A percentile compares a stretch with the other conserved stretches of the same genome.
These are phyloP conservation scores for Closterium sp. DNA, from an alignment of 139 green algal genomes.

Conservation along the genomic window DNA sequence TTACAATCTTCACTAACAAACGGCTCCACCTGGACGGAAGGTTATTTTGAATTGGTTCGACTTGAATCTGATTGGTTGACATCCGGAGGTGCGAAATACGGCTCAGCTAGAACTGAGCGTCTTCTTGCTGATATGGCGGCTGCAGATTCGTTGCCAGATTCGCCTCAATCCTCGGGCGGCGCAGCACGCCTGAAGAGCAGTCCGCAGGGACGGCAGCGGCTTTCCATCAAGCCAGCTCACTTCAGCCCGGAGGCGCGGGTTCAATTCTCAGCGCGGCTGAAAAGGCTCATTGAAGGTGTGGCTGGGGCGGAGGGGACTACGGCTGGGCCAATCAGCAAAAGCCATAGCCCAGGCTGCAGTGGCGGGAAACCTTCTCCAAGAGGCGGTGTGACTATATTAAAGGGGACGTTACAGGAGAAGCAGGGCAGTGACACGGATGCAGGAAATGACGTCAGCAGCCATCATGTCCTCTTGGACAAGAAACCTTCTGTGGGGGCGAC, in stretches of 20 bases:
- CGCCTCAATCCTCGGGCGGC: background rate
- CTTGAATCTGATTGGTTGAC: background rate
- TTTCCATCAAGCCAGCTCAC: background rate
- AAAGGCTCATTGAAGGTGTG: background rate
- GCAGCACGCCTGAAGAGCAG: background rate
- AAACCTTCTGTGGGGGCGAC: background rate
- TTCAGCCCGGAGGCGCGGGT: background rate
- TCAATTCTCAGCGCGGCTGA: background rate
- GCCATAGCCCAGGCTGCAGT: background rate
- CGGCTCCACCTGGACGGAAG: too few species aligned
- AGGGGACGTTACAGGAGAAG: background rate
- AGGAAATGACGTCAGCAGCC: background rate
- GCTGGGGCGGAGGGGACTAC: background rate
- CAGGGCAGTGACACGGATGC: background rate
- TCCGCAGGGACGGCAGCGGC: background rate
- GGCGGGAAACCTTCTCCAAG: background rate
- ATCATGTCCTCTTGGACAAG: background rate
- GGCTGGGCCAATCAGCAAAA: background rate
- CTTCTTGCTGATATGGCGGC: background rate
- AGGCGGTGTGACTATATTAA: background rate
- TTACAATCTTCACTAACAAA: too few species aligned
- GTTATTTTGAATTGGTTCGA: too few species aligned
- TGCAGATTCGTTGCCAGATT: background rate
- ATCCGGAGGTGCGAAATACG: background rate
- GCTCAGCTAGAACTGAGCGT: background rate